These are phyloP conservation scores for Acacia crassicarpa DNA, from an alignment of 306 rosid genomes.

Conservation along the genomic window DNA sequence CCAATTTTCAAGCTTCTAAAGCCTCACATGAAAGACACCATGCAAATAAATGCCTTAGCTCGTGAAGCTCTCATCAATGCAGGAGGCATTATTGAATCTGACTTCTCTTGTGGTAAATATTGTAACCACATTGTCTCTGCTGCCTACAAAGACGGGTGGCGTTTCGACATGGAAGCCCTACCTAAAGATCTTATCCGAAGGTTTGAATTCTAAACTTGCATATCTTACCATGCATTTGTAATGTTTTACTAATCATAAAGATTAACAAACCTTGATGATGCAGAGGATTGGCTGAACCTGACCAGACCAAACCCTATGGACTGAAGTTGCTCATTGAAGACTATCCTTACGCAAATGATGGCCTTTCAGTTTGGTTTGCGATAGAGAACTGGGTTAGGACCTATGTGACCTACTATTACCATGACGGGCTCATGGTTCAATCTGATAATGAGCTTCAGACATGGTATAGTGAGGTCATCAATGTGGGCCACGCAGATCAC, in stretches of 20 bases:
- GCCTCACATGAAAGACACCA: constrained; percentile 44
- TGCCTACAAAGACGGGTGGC: constrained; percentile 46
- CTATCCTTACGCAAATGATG: constrained; percentile 83
- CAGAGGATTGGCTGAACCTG: not conserved
- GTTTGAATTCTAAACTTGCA: not conserved
- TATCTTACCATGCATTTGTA: not conserved
- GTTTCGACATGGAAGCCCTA: constrained; percentile 43
- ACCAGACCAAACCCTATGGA: not conserved
- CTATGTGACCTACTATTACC: constrained; percentile 68
- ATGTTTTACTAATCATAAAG: too few species aligned
- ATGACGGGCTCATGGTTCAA: constrained; percentile 23
- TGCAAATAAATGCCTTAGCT: constrained; percentile 45
- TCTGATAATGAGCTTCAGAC: constrained; percentile 58
- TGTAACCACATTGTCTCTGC: constrained; percentile 34
- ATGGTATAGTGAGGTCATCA: constrained; percentile 68
- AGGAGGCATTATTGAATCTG: constrained; percentile 43
- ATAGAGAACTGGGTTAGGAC: constrained; percentile 62
- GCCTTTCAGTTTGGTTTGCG: constrained; percentile 73
- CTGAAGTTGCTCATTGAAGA: constrained; percentile 35
- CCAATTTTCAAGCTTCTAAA: constrained; percentile 41
- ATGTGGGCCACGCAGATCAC: constrained; percentile 70
- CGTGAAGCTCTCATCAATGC: constrained; percentile 46
- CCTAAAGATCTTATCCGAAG: constrained; percentile 47
- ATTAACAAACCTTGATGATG: not conserved
- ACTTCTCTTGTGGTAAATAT: constrained; percentile 33